Evolutionary conservation across 2,329 filamentous ascomycete genomes (phyloP).

Genomic region (Aureobasidium pullulans): DNA sequence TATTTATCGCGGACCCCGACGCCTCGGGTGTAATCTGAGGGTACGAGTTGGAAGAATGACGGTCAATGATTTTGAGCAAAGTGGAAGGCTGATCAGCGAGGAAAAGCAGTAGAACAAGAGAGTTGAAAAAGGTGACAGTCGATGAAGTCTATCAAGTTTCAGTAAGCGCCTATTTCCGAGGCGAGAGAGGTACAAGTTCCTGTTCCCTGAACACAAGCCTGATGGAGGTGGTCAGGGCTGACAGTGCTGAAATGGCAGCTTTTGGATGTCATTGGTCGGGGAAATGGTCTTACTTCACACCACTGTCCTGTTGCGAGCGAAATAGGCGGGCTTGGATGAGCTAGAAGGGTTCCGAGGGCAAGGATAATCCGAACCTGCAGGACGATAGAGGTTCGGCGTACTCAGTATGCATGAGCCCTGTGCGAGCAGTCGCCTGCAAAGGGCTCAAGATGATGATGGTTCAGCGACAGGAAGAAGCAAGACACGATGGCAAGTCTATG

Average conservation of each 20-base stretch:
- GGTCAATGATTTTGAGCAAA: not conserved
- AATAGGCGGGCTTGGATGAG: not conserved
- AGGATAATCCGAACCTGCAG: not conserved
- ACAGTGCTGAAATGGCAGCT: not conserved
- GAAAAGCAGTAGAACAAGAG: not conserved
- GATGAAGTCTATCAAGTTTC: not conserved
- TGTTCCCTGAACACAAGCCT: not conserved
- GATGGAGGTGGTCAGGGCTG: slow-evolving; percentile 8
- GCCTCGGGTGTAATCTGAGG: not conserved
- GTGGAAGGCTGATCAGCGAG: not conserved
- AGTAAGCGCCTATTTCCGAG: slow-evolving; percentile 4
- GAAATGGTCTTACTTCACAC: slow-evolving; percentile 11
- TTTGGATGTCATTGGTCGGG: slow-evolving; percentile 2
- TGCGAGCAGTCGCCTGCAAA: not conserved
- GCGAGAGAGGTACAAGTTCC: slow-evolving; percentile 1
- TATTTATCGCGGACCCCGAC: slow-evolving; percentile 5
- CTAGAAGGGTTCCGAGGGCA: not conserved
- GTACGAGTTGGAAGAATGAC: not conserved
- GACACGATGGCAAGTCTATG: not conserved
- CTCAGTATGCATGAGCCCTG: not conserved
- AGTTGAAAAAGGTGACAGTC: not conserved
- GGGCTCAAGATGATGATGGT: not conserved
- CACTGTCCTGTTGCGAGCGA: not conserved
- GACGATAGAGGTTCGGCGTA: not conserved
- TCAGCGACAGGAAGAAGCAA: not conserved